phyloP scores from a whole-genome alignment of 1,139 yeast species.

The Nakaseomyces nivariensis region DNA sequence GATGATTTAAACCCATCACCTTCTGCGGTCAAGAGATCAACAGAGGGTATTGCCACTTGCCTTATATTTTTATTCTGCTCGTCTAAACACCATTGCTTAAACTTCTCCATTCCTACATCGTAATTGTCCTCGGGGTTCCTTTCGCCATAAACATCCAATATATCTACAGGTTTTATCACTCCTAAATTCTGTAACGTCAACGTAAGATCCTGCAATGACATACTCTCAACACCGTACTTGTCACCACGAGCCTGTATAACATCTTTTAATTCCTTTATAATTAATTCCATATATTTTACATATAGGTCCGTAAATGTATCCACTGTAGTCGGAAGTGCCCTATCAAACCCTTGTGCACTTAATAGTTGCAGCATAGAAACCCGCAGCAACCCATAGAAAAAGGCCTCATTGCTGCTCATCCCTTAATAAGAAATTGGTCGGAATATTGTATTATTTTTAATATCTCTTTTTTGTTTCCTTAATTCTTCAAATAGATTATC shows the following conservation, averaged over 20 bases:
- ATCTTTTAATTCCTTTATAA: constrained; percentile 35
- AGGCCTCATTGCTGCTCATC: constrained; percentile 30
- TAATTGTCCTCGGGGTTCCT: constrained; percentile 32
- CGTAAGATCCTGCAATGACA: constrained; percentile 48
- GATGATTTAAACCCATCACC: constrained; percentile 8
- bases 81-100: constrained; percentile 41
- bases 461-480: background rate
- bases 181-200: constrained; percentile 51
- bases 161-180: constrained; percentile 40
- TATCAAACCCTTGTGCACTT: constrained; percentile 64
- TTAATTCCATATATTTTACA: constrained; percentile 42
- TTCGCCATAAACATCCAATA: constrained; percentile 35
- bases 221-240: constrained; percentile 30
- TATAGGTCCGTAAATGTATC: constrained; percentile 57
- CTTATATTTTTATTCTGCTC: constrained; percentile 35
- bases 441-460: no score
- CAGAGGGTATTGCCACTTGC: constrained; percentile 31
- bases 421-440: background rate
- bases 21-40: constrained; percentile 19
- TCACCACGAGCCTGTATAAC: constrained; percentile 33
- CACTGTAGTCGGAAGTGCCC: constrained; percentile 51
- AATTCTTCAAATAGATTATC: background rate
- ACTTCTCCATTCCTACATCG: constrained; percentile 34
- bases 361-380: constrained; percentile 58
- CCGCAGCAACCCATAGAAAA: constrained; percentile 51